Evolutionary conservation across 805 yeast species (phyloP), one percentile per base, ranked within the genome.

Genomic region (Wickerhamiella vanderwaltii): DNA sequence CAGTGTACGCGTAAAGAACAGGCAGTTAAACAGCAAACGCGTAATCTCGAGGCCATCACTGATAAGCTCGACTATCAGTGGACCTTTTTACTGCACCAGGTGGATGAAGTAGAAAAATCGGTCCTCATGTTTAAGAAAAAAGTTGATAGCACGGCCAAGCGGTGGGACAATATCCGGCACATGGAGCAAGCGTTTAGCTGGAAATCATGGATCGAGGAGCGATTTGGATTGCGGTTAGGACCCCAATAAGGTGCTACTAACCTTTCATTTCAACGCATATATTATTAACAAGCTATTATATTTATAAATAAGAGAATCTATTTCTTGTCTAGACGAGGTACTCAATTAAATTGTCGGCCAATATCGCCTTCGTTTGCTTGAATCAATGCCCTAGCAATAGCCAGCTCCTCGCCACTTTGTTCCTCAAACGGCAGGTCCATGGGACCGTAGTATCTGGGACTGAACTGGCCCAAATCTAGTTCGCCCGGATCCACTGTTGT

Each of bases 21-120:
- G 20, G 40, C 48, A 5, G 53, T 49, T 29, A 39, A 35, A 24
- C 47, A 68, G 11, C 57, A 62, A 6, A 54, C 60, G 22, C 71
- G 68, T 45, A 79, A 76, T 45, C 61, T 76, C 13, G 72, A 70
- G 39, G 69, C 77, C 6, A 59, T 73, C 39, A 69, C 73, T 25
- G 76, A 82, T 17, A 50, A 54, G 2, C 64, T 81, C 39, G 72
- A 74, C 49, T 81, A 81, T 55, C 88, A 81, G 53, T 62, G 76
- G 34, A 60, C 80, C 16, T 61, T 77, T 31, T 57, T 81, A 23
- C 68, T 68, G 24, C 68, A 71, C 17, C 75, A 79, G 49, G 68
- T 81, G 35, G 68, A 72, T 33, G 91, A 81, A 50, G 77, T 79
- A 6, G 82, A 77, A 50, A 77, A 75, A 20, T 68, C 76, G 34